Base-by-base conservation (phyloP, 116 monocot species). In the Thalassia testudinum region DNA sequence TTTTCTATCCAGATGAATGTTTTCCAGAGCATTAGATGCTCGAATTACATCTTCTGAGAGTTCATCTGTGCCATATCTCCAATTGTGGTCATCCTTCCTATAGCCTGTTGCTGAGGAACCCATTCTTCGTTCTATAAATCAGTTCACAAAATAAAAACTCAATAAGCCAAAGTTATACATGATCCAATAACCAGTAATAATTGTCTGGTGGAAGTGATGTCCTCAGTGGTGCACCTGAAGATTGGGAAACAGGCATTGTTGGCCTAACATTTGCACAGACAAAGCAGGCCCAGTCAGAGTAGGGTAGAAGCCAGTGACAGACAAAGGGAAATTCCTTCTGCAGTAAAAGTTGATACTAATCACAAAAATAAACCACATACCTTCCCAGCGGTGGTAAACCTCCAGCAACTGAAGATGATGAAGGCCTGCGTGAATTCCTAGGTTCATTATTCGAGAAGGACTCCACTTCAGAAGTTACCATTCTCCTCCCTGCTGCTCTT, bases 1-100 rank as follows among this genome's bases (percentile, higher is more conserved):
- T 71, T 87, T 95, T 49, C 84, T 66, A 49, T 95, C 93, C 43
- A 95, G 62, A 15, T 95, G 93, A 70, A 87, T 78, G 68, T 84
- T 87, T 53, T 84, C 93, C 16, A 95, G 59, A 29, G 84, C 93
- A 66, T 62, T 78, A 15, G 93, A 73, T 60, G 93, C 88, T 60
- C 84, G 75, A 15, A 76, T 56, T 30, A 95, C 73, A 50, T 95
- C 88, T 60, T 93, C 87, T 21, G 87, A 76, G 1, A 84, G 44
- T 25, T 95, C 93, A 58, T 84, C 77, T 8, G 63, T 60, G 37
- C 87, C 84, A 43, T 95, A 87, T 58, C 84, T 62, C 93, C 84
- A 76, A 38, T 60, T 76, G 49, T 81, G 84, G 21, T 87, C 87
- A 62, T 95, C 81, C 60, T 84, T 95, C 42, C 78, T 61, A 37